Percentiles rank a stretch among this genome's conserved stretches.
Conservation (phyloP, 495 filamentous ascomycete species). For the Astrocystis sublimbata region DNA sequence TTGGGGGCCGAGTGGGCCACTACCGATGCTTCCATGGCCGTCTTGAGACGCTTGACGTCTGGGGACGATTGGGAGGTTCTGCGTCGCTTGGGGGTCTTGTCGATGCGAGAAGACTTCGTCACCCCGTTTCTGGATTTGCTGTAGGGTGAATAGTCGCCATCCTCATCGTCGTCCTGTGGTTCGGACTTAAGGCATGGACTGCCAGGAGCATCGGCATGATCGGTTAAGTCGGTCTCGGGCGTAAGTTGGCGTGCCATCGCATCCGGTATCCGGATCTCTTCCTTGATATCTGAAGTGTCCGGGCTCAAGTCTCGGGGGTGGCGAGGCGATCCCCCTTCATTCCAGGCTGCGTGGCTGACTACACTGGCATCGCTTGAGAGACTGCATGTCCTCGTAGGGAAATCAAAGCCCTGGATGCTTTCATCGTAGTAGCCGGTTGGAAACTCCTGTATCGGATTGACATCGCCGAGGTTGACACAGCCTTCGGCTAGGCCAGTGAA, state of each 20-base stretch:
- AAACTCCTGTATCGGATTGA: slow-evolving; percentile 37
- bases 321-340: slow-evolving; percentile 14
- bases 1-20: slow-evolving; percentile 16
- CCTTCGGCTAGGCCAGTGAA: slow-evolving; percentile 33
- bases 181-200: slow-evolving; percentile 16
- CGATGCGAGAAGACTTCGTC: slow-evolving; percentile 14
- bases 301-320: slow-evolving; percentile 21
- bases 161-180: slow-evolving; percentile 15
- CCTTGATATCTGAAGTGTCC: slow-evolving; percentile 30
- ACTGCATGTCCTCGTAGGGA: slow-evolving; percentile 27
- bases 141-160: slow-evolving; percentile 27
- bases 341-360: slow-evolving; percentile 17
- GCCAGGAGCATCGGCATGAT: slow-evolving; percentile 19
- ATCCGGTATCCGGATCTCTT: slow-evolving; percentile 34
- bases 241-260: slow-evolving; percentile 21
- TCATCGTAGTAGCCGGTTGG: slow-evolving; percentile 34
- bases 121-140: slow-evolving; percentile 20
- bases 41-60: slow-evolving; percentile 30
- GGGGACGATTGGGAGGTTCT: slow-evolving; percentile 15
- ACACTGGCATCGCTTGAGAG: slow-evolving; percentile 30
- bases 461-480: slow-evolving; percentile 42
- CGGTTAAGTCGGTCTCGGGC: slow-evolving; percentile 7
- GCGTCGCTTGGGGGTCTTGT: slow-evolving; percentile 27
- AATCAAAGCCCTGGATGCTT: slow-evolving; percentile 18
- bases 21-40: slow-evolving; percentile 12